Base-by-base conservation (phyloP, 768 basidiomycete genomes). In the Russula emetica region DNA sequence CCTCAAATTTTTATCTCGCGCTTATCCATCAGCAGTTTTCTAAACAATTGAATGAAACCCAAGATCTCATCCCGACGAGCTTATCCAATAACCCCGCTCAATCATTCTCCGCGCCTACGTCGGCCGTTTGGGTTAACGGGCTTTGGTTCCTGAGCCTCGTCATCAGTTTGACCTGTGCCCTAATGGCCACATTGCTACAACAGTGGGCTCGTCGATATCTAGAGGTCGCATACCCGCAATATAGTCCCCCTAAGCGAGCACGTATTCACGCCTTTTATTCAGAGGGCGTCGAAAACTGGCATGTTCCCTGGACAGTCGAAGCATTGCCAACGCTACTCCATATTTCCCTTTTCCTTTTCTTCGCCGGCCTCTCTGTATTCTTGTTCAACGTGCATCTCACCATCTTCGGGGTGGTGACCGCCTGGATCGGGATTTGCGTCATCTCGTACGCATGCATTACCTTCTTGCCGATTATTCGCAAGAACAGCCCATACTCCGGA, bases 331-430 rank as follows among this genome's bases (percentile, higher is more conserved):
- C 78, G 20, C 74, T 83, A 10, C 75, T 84, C 18, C 82, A 83
- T 63, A 70, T 79, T 5, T 79, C 81, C 1, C 72, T 83, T n/a
- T 75, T 82, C 24, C 73, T 82, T 4, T 83, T 83, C 70, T 78
- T 85, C 69, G 75, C 78, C 32, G 78, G 80, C 49, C 74, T 84
- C 32, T 69, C 80, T 38, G 74, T 76, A 11, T 81, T 83, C 70
- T 71, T 83, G 30, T 71, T 70, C 60, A 71, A 75, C 10, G 69
- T 71, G 53, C 66, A 70, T 52, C 34, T 28, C 11, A 55, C 57
- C 22, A 51, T 69, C 28, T 68, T 69, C 7, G 51, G 42, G 5
- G 57, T 63, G 1, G 56, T 62, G 9, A 45, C 63, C 0, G 36
- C 45, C 5, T 62, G 67, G 24, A 38, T 68, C 6, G 56, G 52